phyloP scores from a whole-genome alignment of 1,284 basidiomycete genomes.

The Microbotryum scabiosae region DNA sequence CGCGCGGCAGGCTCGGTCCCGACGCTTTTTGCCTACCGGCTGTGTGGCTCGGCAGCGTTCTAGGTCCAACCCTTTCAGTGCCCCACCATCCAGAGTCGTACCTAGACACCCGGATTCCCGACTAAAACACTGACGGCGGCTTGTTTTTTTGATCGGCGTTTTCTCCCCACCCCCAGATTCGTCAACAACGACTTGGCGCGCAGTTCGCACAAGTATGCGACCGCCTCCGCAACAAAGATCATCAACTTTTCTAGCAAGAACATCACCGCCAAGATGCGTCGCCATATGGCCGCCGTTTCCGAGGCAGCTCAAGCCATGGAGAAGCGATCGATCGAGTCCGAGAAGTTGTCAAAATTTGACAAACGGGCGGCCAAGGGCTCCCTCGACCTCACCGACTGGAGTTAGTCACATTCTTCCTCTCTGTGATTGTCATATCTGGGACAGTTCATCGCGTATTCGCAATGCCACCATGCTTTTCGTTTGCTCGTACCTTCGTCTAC shows the following conservation, averaged over 20 bases:
- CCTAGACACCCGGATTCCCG: not conserved
- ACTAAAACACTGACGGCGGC: not conserved
- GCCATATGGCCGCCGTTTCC: conserved; percentile 14
- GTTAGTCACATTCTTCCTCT: not conserved
- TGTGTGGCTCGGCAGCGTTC: not conserved
- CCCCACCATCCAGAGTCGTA: not conserved
- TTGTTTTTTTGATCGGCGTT: not conserved
- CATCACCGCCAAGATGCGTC: conserved; percentile 2
- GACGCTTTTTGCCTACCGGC: no score
- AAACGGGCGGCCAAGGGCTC: conserved; percentile 14
- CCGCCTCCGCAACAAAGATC: conserved; percentile 1
- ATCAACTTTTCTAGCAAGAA: conserved; percentile 21
- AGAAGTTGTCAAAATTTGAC: not conserved
- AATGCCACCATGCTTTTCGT: not conserved
- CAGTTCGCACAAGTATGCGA: conserved; percentile 10
- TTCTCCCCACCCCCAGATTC: conserved; percentile 8
- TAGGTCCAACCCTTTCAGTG: not conserved
- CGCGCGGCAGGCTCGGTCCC: no score
- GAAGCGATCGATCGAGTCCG: conserved; percentile 1
- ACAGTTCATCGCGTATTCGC: no score
- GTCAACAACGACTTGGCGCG: conserved; percentile 21
- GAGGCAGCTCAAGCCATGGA: conserved; percentile 16
- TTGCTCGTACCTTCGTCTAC: not conserved
- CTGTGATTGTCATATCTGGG: no score
- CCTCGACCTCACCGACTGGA: conserved; percentile 22